Evolutionary conservation across 2,329 filamentous ascomycete genomes (phyloP), one percentile per base, ranked within the genome.

Genomic region (Aspergillus oerlinghausenensis): DNA sequence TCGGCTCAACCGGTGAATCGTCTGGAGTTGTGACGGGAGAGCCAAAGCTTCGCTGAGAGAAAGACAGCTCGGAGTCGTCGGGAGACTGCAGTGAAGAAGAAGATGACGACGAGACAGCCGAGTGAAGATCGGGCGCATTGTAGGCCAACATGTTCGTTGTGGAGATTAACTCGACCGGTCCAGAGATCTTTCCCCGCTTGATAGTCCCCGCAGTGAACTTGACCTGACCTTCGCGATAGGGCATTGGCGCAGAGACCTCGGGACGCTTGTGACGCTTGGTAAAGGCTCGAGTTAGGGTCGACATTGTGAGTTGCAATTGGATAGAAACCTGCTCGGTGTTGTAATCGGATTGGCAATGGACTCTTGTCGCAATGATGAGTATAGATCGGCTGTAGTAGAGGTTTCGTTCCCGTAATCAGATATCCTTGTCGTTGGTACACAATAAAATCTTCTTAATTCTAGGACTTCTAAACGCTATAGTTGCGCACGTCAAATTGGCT

Each of bases 81-180:
- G 85, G 85, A 3, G 87, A 88, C 63, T 82, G 65, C 79, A 79
- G 69, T 6, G 76, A 80, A 6, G 82, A 84, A n/a, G 80, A 76
- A 7, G 43, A 47, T 2, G 82, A 79, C 28, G 81, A 77, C 23
- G 67, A 69, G 28, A 74, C 72, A 5, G 72, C 64, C 8, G 73
- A 68, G 48, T 79, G 78, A 60, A 97, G 86, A 70, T 97, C 89
- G 51, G 93, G 93, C 9, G 94, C 92, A 70, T 93, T 93, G 82
- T 96, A 96, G 7, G 91, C 92, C 54, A 97, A 87, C 84, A 95
- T 91, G 75, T 97, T 99, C 65, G 94, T 97, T 4, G 93, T 96
- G 58, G 94, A 95, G 50, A 97, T 80, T 61, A 99, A 82, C 74
- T 92, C 87, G 53, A 96, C 82, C 0, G 94, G 94, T 3, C 82